Evolutionary conservation across 257 asterid genomes (phyloP), one percentile per base, ranked within the genome.

Genomic region (Primulina eburnea): DNA sequence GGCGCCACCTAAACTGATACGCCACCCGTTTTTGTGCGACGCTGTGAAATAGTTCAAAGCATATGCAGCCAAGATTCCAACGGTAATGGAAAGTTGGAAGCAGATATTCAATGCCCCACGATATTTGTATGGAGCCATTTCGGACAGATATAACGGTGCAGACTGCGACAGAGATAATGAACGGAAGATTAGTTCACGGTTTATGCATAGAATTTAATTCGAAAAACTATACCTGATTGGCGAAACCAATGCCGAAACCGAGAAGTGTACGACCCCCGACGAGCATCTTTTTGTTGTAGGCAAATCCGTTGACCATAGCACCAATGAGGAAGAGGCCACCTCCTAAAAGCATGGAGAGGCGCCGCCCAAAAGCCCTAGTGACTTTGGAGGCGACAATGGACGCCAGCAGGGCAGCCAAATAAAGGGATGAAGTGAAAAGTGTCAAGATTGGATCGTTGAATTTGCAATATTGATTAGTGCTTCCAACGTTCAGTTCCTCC

Each of bases 51-150:
- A 82, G 63, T 85, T 82, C 33, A 82, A 10, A 0, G 77, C 1
- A 8, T 78, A 63, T 20, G 90, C 86, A 0, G 28, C 59, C 0
- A 82, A 65, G 58, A 85, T 85, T 0, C 90, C 90, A 2, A 80
- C 3, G 9, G 85, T 82, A 58, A 85, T 85, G 18, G 77, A 56
- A n/a, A 82, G 38, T 37, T 85, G 88, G 68, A 85, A 85, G 0
- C 58, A 47, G 75, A 80, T 82, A 73, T 85, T 85, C 1, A 83
- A 73, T 2, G 77, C 81, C 0, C 88, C 90, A 8, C 88, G 82
- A 59, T 74, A 71, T n/a, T 71, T 82, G 79, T 75, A 82, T 0
- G 88, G 86, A 6, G 90, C 87, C 80, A 81, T 73, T 65, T 85
- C 87, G 0, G 84, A 82, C 1, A 85, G 74, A 63, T 78, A 82